These are phyloP conservation scores for Eucalyptus tenuipes DNA, from an alignment of 345 rosid species.

Conservation along the genomic window DNA sequence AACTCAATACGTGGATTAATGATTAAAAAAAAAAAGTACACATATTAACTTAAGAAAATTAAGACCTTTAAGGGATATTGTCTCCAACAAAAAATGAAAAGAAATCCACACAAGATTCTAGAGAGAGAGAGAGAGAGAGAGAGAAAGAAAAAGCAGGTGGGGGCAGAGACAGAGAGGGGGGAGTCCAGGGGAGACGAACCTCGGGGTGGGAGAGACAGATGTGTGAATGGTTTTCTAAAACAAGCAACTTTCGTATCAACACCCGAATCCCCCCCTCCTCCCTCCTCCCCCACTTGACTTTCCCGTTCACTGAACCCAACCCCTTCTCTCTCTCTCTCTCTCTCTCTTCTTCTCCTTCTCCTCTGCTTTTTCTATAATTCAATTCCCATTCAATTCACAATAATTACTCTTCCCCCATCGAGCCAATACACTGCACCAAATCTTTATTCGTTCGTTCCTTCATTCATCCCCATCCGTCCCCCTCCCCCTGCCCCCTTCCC, in stretches of 20 bases:
- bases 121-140: neutral
- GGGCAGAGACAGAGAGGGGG: neutral
- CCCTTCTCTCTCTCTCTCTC: neutral
- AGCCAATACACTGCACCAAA: neutral
- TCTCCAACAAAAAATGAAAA: neutral
- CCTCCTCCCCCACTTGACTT: neutral
- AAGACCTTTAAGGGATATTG: neutral
- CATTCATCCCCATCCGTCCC: neutral
- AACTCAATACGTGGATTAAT: neutral
- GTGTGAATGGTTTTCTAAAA: neutral
- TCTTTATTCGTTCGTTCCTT: neutral
- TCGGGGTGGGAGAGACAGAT: neutral
- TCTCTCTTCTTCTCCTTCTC: neutral
- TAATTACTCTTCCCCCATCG: neutral
- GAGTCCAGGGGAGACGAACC: slow-evolving; percentile 28
- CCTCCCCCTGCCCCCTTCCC: neutral
- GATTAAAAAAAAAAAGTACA: neutral
- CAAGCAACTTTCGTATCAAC: slow-evolving; percentile 2
- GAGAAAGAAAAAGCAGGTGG: neutral
- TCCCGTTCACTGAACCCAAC: slow-evolving; percentile 10
- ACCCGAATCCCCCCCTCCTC: neutral
- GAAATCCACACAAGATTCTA: neutral
- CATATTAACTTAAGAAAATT: neutral
- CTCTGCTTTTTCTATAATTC: neutral
- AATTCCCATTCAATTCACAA: neutral